These are phyloP conservation scores for Alternaria panax DNA, from an alignment of 2,329 filamentous ascomycete genomes.

Conservation along the genomic window DNA sequence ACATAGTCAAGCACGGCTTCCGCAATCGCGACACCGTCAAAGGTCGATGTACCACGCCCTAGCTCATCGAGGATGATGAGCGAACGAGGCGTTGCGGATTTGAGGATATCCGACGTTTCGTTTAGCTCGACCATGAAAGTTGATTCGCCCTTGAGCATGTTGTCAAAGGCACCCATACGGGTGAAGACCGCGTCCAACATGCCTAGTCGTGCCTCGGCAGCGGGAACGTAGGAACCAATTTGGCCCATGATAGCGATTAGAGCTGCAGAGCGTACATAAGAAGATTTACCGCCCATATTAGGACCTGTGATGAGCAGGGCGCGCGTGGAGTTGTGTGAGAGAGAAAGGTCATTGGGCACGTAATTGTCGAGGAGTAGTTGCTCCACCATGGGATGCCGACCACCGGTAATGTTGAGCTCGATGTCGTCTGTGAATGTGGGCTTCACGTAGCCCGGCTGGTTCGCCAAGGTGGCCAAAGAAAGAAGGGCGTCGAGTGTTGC, in stretches of 20 bases:
- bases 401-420: conserved; percentile 73
- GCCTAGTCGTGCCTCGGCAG: conserved; percentile 74
- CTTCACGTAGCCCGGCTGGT: conserved; percentile 85
- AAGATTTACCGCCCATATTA: conserved; percentile 99
- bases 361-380: conserved; percentile 85
- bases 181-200: conserved; percentile 92
- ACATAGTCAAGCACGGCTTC: conserved; percentile 89
- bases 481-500: conserved; percentile 89
- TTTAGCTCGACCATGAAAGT: conserved; percentile 99
- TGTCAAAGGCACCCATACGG: conserved; percentile 94
- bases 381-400: conserved; percentile 95
- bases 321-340: conserved; percentile 65
- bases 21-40: conserved; percentile 95
- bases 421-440: conserved; percentile 72
- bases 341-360: conserved; percentile 84
- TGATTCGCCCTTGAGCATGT: conserved; percentile 90
- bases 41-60: conserved; percentile 89
- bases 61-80: conserved; percentile 95
- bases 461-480: conserved; percentile 83
- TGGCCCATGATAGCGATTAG: conserved; percentile 94
- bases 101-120: conserved; percentile 90
- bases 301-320: conserved; percentile 92
- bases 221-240: conserved; percentile 92
- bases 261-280: conserved; percentile 90
- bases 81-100: conserved; percentile 81